phyloP scores from a whole-genome alignment of 371 early-diverging fungal genomes.

The Mortierella sp. region DNA sequence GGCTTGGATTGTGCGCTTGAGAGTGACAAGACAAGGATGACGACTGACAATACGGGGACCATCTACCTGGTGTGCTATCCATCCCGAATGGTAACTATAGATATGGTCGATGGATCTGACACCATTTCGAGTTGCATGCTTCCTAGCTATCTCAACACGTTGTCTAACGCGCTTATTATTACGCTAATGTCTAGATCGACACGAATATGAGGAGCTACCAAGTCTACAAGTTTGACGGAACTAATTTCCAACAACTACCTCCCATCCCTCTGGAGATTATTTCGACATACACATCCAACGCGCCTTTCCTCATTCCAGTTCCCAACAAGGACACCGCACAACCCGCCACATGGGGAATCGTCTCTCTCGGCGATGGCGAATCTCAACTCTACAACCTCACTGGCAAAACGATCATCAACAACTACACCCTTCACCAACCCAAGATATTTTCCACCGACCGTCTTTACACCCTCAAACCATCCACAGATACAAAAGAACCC shows the following conservation, averaged over 20 bases:
- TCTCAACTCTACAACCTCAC: conserved; percentile 1
- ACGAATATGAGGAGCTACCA: neutral
- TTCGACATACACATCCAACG: neutral
- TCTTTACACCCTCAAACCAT: neutral
- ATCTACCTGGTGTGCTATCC: neutral
- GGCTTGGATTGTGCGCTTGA: neutral
- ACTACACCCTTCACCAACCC: neutral
- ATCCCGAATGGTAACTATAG: neutral
- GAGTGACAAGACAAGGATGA: neutral
- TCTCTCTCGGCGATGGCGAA: neutral
- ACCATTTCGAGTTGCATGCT: too few relatives aligned
- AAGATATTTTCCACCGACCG: neutral
- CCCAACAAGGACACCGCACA: neutral
- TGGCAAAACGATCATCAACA: neutral
- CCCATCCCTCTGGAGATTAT: neutral
- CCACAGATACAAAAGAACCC: neutral
- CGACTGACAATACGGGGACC: neutral
- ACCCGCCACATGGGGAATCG: neutral
- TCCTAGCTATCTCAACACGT: neutral
- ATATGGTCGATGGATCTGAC: neutral
- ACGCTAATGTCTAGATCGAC: neutral
- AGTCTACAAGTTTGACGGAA: neutral
- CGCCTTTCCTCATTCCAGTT: neutral
- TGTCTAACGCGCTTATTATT: neutral
- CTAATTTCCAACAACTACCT: neutral